Conservation (phyloP, 2,329 filamentous ascomycete genomes). For the Huntiella decipiens region DNA sequence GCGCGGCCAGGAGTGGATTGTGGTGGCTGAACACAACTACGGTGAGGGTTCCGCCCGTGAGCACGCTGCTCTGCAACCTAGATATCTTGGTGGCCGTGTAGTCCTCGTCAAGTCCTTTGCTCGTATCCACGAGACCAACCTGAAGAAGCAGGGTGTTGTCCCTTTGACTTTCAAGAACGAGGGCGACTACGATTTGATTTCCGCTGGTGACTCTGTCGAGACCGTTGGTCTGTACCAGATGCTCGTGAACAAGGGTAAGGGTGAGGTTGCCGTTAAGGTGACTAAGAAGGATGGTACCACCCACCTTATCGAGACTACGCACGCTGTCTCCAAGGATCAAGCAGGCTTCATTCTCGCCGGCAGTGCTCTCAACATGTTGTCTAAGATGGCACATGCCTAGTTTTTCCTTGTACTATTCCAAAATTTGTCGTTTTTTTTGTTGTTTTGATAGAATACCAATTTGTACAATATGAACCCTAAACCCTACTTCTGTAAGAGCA, state of each 20-base stretch:
- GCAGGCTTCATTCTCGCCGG: constrained; percentile 82
- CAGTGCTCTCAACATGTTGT: constrained; percentile 78
- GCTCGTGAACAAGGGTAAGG: constrained; percentile 57
- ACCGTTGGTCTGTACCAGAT: constrained; percentile 75
- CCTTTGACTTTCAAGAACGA: constrained; percentile 82
- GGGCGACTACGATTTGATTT: constrained; percentile 67
- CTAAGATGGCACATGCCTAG: constrained; percentile 27
- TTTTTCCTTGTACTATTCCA: neutral
- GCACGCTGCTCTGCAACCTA: constrained; percentile 74
- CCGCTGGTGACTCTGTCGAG: constrained; percentile 63
- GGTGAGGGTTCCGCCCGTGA: constrained; percentile 79
- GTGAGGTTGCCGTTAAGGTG: constrained; percentile 51
- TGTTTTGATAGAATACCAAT: neutral
- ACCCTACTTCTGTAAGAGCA: too few species aligned
- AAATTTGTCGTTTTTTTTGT: constrained; percentile 2
- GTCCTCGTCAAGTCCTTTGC: constrained; percentile 78
- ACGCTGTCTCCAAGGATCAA: constrained; percentile 79
- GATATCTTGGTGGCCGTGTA: constrained; percentile 72
- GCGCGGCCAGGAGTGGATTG: constrained; percentile 62
- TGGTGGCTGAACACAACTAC: constrained; percentile 96
- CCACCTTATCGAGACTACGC: constrained; percentile 57
- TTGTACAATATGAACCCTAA: neutral
- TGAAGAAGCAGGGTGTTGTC: constrained; percentile 95
- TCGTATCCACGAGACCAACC: constrained; percentile 83
- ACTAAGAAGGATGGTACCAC: constrained; percentile 44